Evolutionary conservation across 805 yeast species (phyloP).

Genomic region (Saccharomycopsis vini): DNA sequence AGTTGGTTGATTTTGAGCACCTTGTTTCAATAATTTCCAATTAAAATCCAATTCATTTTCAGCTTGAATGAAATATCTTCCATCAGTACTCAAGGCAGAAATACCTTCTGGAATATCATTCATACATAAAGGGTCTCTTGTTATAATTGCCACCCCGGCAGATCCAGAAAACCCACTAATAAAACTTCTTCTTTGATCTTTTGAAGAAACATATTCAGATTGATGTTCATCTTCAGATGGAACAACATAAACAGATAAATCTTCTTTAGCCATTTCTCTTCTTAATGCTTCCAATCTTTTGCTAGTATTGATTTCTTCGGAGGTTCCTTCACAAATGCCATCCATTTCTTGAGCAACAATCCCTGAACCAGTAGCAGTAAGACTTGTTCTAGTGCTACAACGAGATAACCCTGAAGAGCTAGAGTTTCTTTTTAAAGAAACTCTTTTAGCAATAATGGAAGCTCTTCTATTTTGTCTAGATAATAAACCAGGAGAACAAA

Average conservation of each 20-base stretch:
- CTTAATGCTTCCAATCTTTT: slow-evolving; percentile 55
- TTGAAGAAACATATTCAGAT: slow-evolving; percentile 75
- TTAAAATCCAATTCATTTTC: slow-evolving; percentile 65
- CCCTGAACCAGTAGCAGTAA: slow-evolving; percentile 2
- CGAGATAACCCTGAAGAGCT: neutral
- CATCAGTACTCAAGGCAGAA: slow-evolving; percentile 87
- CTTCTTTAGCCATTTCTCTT: slow-evolving; percentile 49
- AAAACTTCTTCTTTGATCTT: slow-evolving; percentile 76
- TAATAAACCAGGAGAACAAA: slow-evolving; percentile 75
- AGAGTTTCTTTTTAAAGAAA: slow-evolving; percentile 19
- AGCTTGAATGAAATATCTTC: slow-evolving; percentile 91
- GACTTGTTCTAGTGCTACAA: slow-evolving; percentile 14
- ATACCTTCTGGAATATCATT: slow-evolving; percentile 43
- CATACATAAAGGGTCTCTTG: slow-evolving; percentile 37
- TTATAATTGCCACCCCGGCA: slow-evolving; percentile 86
- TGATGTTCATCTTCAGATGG: slow-evolving; percentile 93
- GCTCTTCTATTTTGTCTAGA: slow-evolving; percentile 59
- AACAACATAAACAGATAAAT: slow-evolving; percentile 64
- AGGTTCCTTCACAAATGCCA: neutral
- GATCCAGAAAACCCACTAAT: slow-evolving; percentile 88
- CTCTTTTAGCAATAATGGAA: slow-evolving; percentile 37
- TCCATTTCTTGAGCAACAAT: neutral
- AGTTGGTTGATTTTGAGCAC: slow-evolving; percentile 54
- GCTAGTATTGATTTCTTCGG: slow-evolving; percentile 45
- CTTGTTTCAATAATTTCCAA: slow-evolving; percentile 80